phyloP scores from a whole-genome alignment of 306 rosid genomes.

The Vigna hirtella region DNA sequence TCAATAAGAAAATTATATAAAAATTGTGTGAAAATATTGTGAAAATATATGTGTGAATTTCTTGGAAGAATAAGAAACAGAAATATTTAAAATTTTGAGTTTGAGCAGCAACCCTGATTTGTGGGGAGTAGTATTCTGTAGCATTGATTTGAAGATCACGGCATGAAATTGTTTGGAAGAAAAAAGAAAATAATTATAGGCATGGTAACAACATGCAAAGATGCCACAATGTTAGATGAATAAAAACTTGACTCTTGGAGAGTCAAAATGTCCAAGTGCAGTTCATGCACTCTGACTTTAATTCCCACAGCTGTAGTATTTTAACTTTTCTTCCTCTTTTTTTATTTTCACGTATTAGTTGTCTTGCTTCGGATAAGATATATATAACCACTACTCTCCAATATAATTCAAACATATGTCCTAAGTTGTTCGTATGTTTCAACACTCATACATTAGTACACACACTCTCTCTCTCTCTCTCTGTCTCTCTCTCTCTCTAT shows the following conservation, averaged over 20 bases:
- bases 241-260: constrained; percentile 24
- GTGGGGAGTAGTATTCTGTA: too few relatives aligned
- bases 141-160: background rate
- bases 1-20: too few relatives aligned
- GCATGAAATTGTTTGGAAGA: background rate
- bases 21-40: too few relatives aligned
- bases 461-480: too few relatives aligned
- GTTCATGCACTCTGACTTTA: constrained; percentile 25
- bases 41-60: too few relatives aligned
- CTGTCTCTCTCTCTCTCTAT: too few relatives aligned
- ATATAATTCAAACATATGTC: background rate
- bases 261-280: constrained; percentile 41
- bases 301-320: constrained; percentile 2
- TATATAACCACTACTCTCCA: background rate
- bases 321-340: background rate
- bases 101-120: too few relatives aligned
- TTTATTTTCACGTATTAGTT: constrained; percentile 25
- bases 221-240: constrained; percentile 30
- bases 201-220: constrained; percentile 33
- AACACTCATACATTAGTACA: background rate
- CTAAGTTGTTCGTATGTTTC: background rate
- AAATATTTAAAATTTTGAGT: too few relatives aligned
- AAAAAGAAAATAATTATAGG: constrained; percentile 12
- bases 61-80: too few relatives aligned
- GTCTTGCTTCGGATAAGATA: constrained; percentile 18